phyloP scores from a whole-genome alignment of 805 yeast species.

The Hanseniaspora hatyaiensis region DNA sequence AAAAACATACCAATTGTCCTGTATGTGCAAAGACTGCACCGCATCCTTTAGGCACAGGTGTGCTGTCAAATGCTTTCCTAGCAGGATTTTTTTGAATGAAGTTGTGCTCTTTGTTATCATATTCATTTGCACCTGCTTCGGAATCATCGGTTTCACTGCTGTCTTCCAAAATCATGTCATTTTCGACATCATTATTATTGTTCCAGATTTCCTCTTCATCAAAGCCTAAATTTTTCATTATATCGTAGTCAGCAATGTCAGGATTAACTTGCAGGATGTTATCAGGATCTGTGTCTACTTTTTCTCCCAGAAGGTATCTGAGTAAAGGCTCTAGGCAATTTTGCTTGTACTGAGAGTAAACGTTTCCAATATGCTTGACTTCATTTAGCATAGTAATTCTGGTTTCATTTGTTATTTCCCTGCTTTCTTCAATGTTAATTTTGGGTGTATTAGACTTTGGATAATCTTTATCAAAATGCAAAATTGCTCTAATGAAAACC shows the following conservation, averaged over 20 bases:
- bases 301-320: slow-evolving; percentile 71
- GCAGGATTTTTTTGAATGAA: slow-evolving; percentile 14
- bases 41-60: slow-evolving; percentile 87
- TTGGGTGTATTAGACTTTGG: slow-evolving; percentile 47
- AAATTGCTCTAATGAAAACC: slow-evolving; percentile 57
- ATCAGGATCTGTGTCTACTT: slow-evolving; percentile 35
- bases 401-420: slow-evolving; percentile 44
- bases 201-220: slow-evolving; percentile 25
- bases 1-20: slow-evolving; percentile 74
- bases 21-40: slow-evolving; percentile 79
- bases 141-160: slow-evolving; percentile 28
- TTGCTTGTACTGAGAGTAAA: slow-evolving; percentile 43
- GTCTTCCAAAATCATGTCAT: slow-evolving; percentile 22
- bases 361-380: slow-evolving; percentile 44
- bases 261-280: neutral
- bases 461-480: slow-evolving; percentile 61
- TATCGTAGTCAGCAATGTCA: slow-evolving; percentile 33
- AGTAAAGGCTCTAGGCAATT: slow-evolving; percentile 75
- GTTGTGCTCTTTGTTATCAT: slow-evolving; percentile 26
- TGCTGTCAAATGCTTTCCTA: slow-evolving; percentile 46
- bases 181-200: neutral
- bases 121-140: slow-evolving; percentile 36
- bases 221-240: slow-evolving; percentile 31
- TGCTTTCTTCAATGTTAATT: slow-evolving; percentile 68
- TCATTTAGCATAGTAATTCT: slow-evolving; percentile 40